Base-by-base conservation (phyloP, 106 monocot species). In the Apostasia shenzhenica region DNA sequence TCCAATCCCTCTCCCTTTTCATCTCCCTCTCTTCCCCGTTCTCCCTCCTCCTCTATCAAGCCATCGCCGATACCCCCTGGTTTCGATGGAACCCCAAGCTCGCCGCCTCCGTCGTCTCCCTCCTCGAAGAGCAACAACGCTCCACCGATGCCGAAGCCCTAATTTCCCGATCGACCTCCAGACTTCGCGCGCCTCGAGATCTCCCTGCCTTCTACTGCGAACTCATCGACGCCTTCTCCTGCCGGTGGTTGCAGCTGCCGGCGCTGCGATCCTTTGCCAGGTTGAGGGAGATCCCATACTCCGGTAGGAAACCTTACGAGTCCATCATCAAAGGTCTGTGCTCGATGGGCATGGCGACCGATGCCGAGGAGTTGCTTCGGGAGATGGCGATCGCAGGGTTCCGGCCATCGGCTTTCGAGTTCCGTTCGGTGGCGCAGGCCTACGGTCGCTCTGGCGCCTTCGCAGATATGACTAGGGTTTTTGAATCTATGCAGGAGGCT, bases 51-150 rank as follows among this genome's bases (percentile, higher is more conserved):
- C 48, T 84, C 42, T 95, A 95, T 59, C 59, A 61, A 43, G 66
- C 70, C 43, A 74, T 95, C 51, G 68, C 60, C 67, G 72, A 69
- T 12, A 53, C 78, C 69, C 38, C 55, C 63, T 92, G 91, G 91
- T 95, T 92, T 75, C 73, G 57, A 2, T 89, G 88, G 88, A 80
- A 78, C 80, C 70, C 95, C 26, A 86, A 76, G 59, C 79, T 86
- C 61, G 78, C 78, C 1, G 82, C 95, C 38, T 63, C 55, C 39
- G 55, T 87, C n/a, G 75, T 81, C 43, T 70, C 91, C 4, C 14
- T 89, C 37, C 83, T 91, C 46, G 88, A 89, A 68, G 59, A 73
- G 40, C 60, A 74, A 6, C 80, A 78, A 13, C 14, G 67, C 14
- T 39, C 55, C 14, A 7, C 26, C 41, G 81, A 91, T 8, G 86